Conservation (phyloP, 805 yeast species). For the Zygoascus bituminiphila region DNA sequence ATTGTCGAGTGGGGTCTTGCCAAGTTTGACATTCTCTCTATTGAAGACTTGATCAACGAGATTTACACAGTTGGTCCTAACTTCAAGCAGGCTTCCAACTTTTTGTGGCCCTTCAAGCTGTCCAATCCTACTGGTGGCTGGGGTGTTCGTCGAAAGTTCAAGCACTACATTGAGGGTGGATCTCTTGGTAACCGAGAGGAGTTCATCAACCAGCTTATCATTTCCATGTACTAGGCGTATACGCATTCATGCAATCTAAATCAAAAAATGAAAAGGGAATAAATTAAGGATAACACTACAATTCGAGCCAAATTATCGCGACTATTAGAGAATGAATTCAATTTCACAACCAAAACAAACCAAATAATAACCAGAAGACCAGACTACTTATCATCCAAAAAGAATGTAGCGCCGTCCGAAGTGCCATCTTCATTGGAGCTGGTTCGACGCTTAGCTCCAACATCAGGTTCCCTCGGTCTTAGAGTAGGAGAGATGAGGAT, state of each 20-base stretch:
- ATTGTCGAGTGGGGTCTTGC: slow-evolving; percentile 65
- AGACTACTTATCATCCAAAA: neutral
- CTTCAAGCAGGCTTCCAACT: slow-evolving; percentile 81
- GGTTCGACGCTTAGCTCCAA: neutral
- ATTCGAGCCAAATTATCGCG: too few relatives aligned
- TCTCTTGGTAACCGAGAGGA: slow-evolving; percentile 79
- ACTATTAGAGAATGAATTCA: too few relatives aligned
- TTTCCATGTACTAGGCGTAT: slow-evolving; percentile 53
- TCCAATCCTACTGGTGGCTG: slow-evolving; percentile 79
- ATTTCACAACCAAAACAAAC: too few relatives aligned
- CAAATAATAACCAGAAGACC: neutral
- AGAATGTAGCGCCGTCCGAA: neutral
- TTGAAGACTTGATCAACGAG: slow-evolving; percentile 76
- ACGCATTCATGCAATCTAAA: neutral
- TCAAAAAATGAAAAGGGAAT: neutral
- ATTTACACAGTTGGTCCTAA: slow-evolving; percentile 76
- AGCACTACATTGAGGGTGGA: slow-evolving; percentile 80
- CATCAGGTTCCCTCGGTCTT: slow-evolving; percentile 3
- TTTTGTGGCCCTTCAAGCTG: slow-evolving; percentile 79
- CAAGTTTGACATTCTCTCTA: slow-evolving; percentile 64
- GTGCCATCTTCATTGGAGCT: neutral
- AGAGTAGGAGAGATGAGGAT: neutral
- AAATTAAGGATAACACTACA: too few relatives aligned
- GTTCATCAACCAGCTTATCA: slow-evolving; percentile 65
- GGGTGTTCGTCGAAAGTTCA: slow-evolving; percentile 74